Conservation (phyloP, 306 rosid species). For the Cercis canadensis region DNA sequence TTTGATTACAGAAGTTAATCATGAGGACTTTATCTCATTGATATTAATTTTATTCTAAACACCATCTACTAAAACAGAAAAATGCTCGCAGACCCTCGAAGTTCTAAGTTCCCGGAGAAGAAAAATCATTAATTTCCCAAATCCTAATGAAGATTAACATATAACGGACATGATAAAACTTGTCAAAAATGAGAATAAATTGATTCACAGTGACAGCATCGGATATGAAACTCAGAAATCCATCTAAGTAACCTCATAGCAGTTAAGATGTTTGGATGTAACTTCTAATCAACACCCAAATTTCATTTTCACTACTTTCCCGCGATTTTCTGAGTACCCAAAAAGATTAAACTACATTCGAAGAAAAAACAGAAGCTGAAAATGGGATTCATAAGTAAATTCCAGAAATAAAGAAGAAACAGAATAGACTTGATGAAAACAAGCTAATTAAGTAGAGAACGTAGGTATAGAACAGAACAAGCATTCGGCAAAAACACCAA, state of each 20-base stretch:
- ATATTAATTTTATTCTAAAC: no score
- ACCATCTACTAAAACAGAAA: no score
- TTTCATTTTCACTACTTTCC: neutral
- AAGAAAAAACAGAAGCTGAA: neutral
- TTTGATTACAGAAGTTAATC: no score
- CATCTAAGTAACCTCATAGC: neutral
- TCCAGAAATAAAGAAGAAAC: neutral
- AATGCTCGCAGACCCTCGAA: no score
- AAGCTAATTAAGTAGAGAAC: neutral
- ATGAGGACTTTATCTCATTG: no score
- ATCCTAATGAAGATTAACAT: no score
- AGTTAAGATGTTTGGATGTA: constrained; percentile 10
- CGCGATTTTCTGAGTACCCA: neutral
- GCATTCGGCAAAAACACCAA: no score
- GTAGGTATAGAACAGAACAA: constrained; percentile 6
- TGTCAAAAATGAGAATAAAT: no score
- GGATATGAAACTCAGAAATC: neutral
- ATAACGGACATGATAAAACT: no score
- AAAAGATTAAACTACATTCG: neutral
- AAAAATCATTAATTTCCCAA: no score
- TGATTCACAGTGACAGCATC: neutral
- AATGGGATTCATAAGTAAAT: neutral
- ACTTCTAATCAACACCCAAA: neutral
- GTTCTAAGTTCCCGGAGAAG: no score
- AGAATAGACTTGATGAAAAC: neutral